A percentile compares a stretch with the other conserved stretches of the same genome.
These are phyloP conservation scores for Saccharomyces hybrid DNA, from an alignment of 1,139 yeast genomes.

Conservation along the genomic window DNA sequence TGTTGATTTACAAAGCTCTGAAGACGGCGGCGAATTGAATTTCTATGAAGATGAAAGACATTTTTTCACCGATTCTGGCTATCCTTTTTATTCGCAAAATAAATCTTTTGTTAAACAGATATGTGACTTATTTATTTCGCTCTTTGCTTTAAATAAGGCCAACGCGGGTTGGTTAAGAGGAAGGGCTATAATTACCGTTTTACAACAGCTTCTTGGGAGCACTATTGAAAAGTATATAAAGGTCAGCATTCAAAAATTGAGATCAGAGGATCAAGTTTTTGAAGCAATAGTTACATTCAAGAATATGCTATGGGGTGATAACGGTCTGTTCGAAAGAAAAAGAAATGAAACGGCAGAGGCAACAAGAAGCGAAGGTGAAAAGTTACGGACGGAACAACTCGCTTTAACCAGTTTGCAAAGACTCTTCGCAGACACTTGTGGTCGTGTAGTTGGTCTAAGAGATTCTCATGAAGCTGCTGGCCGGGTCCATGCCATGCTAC, in stretches of 20 bases:
- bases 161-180: constrained; percentile 73
- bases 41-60: constrained; percentile 18
- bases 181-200: constrained; percentile 67
- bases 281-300: constrained; percentile 41
- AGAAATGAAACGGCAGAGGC: constrained; percentile 26
- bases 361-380: constrained; percentile 45
- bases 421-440: constrained; percentile 56
- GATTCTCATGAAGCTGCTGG: constrained; percentile 59
- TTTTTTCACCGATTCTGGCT: constrained; percentile 13
- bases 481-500: constrained; percentile 58
- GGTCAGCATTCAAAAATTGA: constrained; percentile 39
- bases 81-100: constrained; percentile 10
- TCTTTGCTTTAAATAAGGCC: constrained; percentile 61
- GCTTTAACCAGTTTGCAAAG: constrained; percentile 51
- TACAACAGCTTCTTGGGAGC: constrained; percentile 83
- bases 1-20: constrained; percentile 5
- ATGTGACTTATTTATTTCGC: constrained; percentile 62
- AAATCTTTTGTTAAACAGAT: constrained; percentile 70
- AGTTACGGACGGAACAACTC: constrained; percentile 47
- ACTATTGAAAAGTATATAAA: constrained; percentile 72
- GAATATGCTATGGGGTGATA: constrained; percentile 49
- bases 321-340: constrained; percentile 22
- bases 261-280: constrained; percentile 45
- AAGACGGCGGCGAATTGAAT: constrained; percentile 25
- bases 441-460: constrained; percentile 66